Conservation (phyloP, 345 rosid genomes). For the Noccaea caerulescens region DNA sequence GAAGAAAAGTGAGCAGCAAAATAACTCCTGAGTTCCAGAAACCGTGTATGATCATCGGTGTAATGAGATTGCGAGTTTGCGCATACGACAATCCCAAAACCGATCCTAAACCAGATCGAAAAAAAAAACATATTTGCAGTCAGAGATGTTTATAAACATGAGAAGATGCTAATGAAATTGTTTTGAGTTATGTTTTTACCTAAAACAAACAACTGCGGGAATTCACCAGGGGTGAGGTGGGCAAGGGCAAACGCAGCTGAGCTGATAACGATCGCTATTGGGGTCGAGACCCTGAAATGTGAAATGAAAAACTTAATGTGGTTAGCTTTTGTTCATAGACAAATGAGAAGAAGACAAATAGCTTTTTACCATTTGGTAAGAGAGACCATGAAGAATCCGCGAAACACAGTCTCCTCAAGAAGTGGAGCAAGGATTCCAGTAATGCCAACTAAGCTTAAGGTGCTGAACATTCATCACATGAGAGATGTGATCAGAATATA, state of each 20-base stretch:
- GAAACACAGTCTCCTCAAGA: constrained; percentile 92
- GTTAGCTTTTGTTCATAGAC: constrained; percentile 3
- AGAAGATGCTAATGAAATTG: constrained; percentile 1
- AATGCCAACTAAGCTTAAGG: constrained; percentile 83
- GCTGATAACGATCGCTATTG: constrained; percentile 74
- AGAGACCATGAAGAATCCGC: constrained; percentile 93
- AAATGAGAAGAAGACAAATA: background rate
- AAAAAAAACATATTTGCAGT: background rate
- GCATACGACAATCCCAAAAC: constrained; percentile 86
- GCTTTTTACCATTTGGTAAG: constrained; percentile 78
- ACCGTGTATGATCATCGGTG: constrained; percentile 83
- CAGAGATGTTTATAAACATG: constrained; percentile 11
- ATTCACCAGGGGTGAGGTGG: constrained; percentile 88
- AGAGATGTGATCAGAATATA: background rate
- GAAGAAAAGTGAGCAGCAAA: constrained; percentile 80
- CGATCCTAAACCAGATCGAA: constrained; percentile 49
- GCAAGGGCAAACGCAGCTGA: constrained; percentile 94
- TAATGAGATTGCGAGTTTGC: constrained; percentile 83
- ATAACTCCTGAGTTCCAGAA: constrained; percentile 91
- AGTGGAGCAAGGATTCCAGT: constrained; percentile 93
- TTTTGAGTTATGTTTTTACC: constrained; percentile 51
- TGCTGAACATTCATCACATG: constrained; percentile 51
- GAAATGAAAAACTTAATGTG: background rate
- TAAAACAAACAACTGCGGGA: constrained; percentile 82
- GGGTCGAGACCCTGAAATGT: constrained; percentile 79